A percentile compares a stretch with the other conserved stretches of the same genome.
These are phyloP conservation scores for Amphicarpaea edgeworthii DNA, from an alignment of 306 rosid species.

Conservation along the genomic window DNA sequence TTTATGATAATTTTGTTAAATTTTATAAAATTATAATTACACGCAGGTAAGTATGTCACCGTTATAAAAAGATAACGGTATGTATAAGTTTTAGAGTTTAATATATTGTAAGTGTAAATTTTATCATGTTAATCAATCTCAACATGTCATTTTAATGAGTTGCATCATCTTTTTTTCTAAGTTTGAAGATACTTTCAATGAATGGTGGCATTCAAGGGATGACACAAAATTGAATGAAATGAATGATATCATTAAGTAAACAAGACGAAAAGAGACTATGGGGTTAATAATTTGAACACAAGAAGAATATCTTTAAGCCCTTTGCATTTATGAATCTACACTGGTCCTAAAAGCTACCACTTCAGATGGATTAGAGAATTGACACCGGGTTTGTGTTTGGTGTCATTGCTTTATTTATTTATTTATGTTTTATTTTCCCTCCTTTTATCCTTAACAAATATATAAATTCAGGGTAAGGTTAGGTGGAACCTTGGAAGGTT, in stretches of 20 bases:
- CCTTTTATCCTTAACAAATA: conserved; percentile 27
- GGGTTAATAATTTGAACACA: conserved; percentile 29
- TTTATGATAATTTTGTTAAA: no score
- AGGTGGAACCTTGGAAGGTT: conserved; percentile 43
- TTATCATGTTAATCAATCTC: no score
- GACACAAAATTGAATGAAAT: conserved; percentile 35
- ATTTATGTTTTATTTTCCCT: neutral
- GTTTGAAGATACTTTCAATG: neutral
- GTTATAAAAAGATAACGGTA: no score
- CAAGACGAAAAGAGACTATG: conserved; percentile 31
- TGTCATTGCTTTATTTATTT: conserved; percentile 22
- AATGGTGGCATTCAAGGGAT: neutral
- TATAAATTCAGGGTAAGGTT: conserved; percentile 42
- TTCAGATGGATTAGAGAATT: conserved; percentile 24
- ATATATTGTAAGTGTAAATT: no score
- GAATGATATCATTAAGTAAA: conserved; percentile 17
- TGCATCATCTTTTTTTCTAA: no score
- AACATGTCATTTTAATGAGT: no score
- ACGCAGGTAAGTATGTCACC: no score
- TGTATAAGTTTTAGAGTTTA: no score
- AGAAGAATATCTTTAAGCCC: conserved; percentile 10
- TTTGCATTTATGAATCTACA: conserved; percentile 16
- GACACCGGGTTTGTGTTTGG: conserved; percentile 35
- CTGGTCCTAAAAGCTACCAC: conserved; percentile 51
- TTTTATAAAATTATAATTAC: no score